Percentiles rank a stretch among this genome's conserved stretches.
phyloP scores from a whole-genome alignment of 2,329 filamentous ascomycete genomes.

The Sporothrix mexicana region DNA sequence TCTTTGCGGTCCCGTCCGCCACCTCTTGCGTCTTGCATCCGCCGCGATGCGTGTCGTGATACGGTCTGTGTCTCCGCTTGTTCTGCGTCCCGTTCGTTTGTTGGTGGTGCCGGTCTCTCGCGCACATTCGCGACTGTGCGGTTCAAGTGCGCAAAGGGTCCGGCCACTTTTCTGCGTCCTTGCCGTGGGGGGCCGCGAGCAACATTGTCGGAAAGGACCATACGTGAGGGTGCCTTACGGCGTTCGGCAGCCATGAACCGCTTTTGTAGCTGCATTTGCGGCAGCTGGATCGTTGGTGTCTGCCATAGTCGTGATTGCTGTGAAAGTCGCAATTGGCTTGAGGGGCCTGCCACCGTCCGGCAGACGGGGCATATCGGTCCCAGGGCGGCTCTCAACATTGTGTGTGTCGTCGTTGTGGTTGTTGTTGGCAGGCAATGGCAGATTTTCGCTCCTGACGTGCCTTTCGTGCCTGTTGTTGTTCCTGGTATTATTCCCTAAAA shows the following conservation, averaged over 20 bases:
- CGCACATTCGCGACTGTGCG: conserved; percentile 56
- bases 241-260: conserved; percentile 32
- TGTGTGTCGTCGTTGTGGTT: conserved; percentile 12
- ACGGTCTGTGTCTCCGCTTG: conserved; percentile 28
- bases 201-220: conserved; percentile 63
- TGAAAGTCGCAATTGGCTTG: background rate
- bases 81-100: conserved; percentile 35
- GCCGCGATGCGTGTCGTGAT: conserved; percentile 24
- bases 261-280: conserved; percentile 29
- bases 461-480: conserved; percentile 8
- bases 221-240: conserved; percentile 54
- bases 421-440: background rate
- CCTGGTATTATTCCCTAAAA: background rate
- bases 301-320: conserved; percentile 5
- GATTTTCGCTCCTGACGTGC: background rate
- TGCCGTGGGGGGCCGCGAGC: conserved; percentile 46
- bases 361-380: conserved; percentile 38
- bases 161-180: conserved; percentile 50
- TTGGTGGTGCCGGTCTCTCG: conserved; percentile 39
- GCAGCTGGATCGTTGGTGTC: background rate
- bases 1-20: conserved; percentile 24
- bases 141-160: conserved; percentile 64
- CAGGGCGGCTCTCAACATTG: conserved; percentile 36
- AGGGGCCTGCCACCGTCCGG: conserved; percentile 23
- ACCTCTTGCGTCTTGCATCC: conserved; percentile 34